Base-by-base conservation (phyloP, 2,329 filamentous ascomycete species). In the Microdochium bolleyi region DNA sequence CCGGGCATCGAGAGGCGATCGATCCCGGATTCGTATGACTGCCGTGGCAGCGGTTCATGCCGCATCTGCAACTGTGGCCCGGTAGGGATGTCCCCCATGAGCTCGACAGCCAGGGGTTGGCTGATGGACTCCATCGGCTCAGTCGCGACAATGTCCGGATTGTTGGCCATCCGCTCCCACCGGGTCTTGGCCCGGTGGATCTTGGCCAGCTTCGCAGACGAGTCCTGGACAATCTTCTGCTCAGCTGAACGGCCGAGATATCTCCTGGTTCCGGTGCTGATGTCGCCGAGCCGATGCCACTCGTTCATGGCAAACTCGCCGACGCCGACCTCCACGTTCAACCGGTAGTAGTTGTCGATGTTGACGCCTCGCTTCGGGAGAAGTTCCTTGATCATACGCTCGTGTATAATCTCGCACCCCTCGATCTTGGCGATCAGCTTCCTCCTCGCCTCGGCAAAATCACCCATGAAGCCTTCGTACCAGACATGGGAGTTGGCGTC, bases 241-340 rank as follows among this genome's bases (percentile, higher is more conserved):
- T 95, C 86, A 1, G 84, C 83, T 11, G 80, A 76, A 56, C 85
- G 85, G 8, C 78, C 74, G 51, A 99, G 80, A 65, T 97, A 99
- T 57, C 87, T 83, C 59, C 89, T 82, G 0, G 94, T 99, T 64
- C 87, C 87, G 14, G 90, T 96, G 73, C 89, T 96, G 71, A 99
- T 97, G 51, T 96, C 92, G 24, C 89, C 87, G n/a, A 97, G 74
- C 3, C 92, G 83, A 62, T 89, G 83, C 94, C 94, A 99, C 67
- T 97, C 94, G 65, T 97, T 99, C 91, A 99, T 97, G 51, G 89
- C 92, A 67, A 96, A 97, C 65, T 97, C 94, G 51, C 92, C 92
- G 2, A 97, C 92, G 1, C 92, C 94, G 16, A 96, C 85, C 65
- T 97, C 92, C 41, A 97, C 94, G 58, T 99, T 99, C n/a, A 97